Evolutionary conservation across 2,329 filamentous ascomycete species (phyloP).

Genomic region (Aspergillus ruber): DNA sequence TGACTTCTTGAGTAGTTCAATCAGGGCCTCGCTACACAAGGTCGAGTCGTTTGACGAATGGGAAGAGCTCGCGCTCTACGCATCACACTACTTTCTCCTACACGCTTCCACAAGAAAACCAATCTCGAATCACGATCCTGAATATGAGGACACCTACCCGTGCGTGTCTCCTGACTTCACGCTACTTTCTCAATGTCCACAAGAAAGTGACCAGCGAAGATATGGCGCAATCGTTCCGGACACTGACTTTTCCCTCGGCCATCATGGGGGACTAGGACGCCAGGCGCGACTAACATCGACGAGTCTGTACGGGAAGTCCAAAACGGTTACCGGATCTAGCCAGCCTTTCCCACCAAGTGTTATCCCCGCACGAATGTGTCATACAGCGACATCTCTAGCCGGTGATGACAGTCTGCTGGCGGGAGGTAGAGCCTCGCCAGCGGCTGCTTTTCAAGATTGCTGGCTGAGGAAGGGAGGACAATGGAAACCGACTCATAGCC

Average conservation of each 20-base stretch:
- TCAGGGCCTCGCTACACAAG: slow-evolving; percentile 58
- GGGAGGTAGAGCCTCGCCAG: slow-evolving; percentile 74
- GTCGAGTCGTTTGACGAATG: slow-evolving; percentile 90
- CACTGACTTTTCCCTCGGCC: slow-evolving; percentile 22
- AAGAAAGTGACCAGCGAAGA: slow-evolving; percentile 47
- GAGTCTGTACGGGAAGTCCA: slow-evolving; percentile 40
- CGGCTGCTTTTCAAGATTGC: slow-evolving; percentile 62
- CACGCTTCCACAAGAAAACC: slow-evolving; percentile 47
- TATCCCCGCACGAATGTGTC: slow-evolving; percentile 57
- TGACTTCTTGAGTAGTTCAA: slow-evolving; percentile 54
- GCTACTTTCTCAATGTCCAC: slow-evolving; percentile 16
- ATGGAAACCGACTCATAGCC: slow-evolving; percentile 60
- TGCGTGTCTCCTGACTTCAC: slow-evolving; percentile 10
- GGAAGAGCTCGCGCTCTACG: slow-evolving; percentile 87
- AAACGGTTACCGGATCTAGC: slow-evolving; percentile 43
- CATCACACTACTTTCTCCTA: slow-evolving; percentile 75
- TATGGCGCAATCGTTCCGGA: slow-evolving; percentile 53
- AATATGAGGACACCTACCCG: neutral
- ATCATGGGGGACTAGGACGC: slow-evolving; percentile 39
- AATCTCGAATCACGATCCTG: neutral
- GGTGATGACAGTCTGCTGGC: slow-evolving; percentile 56
- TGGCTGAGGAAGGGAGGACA: slow-evolving; percentile 61
- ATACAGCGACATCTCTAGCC: slow-evolving; percentile 64
- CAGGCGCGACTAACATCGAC: slow-evolving; percentile 45
- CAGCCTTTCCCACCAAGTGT: slow-evolving; percentile 37